Conservation (phyloP, 2,329 filamentous ascomycete species). For the Colletotrichum sp. region DNA sequence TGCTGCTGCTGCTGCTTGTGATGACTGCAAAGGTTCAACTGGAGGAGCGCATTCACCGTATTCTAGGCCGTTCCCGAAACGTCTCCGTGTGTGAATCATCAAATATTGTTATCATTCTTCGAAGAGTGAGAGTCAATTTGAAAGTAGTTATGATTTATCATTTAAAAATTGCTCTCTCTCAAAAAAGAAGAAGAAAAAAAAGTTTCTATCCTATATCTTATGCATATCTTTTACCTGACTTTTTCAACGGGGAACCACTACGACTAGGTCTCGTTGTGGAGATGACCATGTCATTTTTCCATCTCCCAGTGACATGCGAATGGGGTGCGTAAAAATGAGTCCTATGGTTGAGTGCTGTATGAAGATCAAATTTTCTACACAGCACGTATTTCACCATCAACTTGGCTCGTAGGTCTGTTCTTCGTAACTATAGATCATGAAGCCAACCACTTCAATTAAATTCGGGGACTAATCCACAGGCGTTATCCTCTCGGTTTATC, state of each 20-base stretch:
- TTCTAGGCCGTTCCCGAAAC: background rate
- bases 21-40: background rate
- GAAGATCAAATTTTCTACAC: background rate
- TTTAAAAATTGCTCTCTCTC: background rate
- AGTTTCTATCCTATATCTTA: no score
- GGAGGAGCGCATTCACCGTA: background rate
- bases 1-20: background rate
- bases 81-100: background rate
- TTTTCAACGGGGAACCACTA: no score
- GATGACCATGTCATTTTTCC: background rate
- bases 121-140: background rate
- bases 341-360: background rate
- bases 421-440: background rate
- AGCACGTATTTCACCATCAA: background rate
- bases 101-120: no score
- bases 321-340: background rate
- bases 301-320: no score
- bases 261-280: background rate
- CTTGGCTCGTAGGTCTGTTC: accelerated
- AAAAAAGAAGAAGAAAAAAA: no score
- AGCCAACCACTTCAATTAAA: background rate
- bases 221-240: no score
- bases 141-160: background rate
- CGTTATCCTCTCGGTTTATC: background rate
- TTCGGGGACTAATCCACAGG: background rate